Percentiles rank a stretch among this genome's conserved stretches.
Conservation (phyloP, 371 early-diverging fungal genomes). For the Rhizopus microsporus region DNA sequence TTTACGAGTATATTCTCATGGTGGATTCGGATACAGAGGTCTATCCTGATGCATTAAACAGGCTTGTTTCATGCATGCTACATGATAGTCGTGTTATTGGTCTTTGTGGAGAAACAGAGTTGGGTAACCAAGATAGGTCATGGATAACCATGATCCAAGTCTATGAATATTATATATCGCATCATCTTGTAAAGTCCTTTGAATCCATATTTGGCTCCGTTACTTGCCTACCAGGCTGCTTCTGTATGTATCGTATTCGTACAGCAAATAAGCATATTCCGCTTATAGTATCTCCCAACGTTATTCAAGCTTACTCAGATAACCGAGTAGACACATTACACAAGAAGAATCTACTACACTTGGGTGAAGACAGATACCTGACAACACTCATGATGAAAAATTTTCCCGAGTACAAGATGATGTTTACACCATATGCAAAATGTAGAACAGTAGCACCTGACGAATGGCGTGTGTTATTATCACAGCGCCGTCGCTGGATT, state of each 20-base stretch:
- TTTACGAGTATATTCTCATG: slow-evolving; percentile 91
- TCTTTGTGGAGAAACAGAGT: slow-evolving; percentile 82
- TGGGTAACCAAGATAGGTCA: slow-evolving; percentile 73
- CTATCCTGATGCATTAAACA: slow-evolving; percentile 69
- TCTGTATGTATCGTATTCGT: slow-evolving; percentile 93
- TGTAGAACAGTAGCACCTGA: slow-evolving; percentile 96
- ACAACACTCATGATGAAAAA: slow-evolving; percentile 99
- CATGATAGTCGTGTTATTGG: slow-evolving; percentile 81
- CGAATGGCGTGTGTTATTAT: slow-evolving; percentile 85
- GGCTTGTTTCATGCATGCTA: slow-evolving; percentile 75
- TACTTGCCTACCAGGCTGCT: slow-evolving; percentile 67
- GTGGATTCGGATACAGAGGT: slow-evolving; percentile 96
- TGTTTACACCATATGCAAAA: slow-evolving; percentile 93
- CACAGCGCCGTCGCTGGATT: slow-evolving; percentile 88
- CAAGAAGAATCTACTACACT: slow-evolving; percentile 85
- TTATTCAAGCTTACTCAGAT: slow-evolving; percentile 91
- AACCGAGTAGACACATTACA: slow-evolving; percentile 96
- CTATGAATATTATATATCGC: slow-evolving; percentile 95
- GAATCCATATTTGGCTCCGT: slow-evolving; percentile 90
- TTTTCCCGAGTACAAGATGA: slow-evolving; percentile 96
- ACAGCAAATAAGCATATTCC: slow-evolving; percentile 72
- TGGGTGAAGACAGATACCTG: slow-evolving; percentile 90
- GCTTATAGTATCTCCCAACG: slow-evolving; percentile 65
- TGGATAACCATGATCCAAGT: slow-evolving; percentile 95
- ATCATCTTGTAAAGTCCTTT: slow-evolving; percentile 92